Conservation (phyloP, 2,329 filamentous ascomycete species). For the Aureobasidium musti region DNA sequence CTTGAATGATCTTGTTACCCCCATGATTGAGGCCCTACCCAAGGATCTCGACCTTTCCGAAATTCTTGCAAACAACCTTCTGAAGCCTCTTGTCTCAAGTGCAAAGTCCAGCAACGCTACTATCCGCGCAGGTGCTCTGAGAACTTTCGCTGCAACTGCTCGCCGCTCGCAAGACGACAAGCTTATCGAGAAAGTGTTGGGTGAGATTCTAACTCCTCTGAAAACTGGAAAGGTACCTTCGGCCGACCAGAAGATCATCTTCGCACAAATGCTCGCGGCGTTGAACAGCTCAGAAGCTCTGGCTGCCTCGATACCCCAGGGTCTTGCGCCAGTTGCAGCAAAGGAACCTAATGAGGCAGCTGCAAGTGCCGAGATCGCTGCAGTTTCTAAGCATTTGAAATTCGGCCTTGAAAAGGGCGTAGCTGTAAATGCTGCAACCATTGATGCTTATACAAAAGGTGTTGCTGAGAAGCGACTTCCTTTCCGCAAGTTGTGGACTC, state of each 20-base stretch:
- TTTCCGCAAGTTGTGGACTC: conserved; percentile 76
- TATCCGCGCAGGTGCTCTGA: conserved; percentile 74
- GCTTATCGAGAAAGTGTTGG: conserved; percentile 66
- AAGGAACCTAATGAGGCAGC: conserved; percentile 92
- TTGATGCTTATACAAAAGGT: conserved; percentile 77
- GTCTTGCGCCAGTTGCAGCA: conserved; percentile 66
- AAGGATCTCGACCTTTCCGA: conserved; percentile 73
- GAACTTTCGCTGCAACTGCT: conserved; percentile 72
- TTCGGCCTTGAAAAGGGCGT: conserved; percentile 63
- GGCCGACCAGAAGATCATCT: conserved; percentile 78
- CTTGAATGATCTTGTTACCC: conserved; percentile 73
- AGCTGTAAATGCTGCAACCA: conserved; percentile 64
- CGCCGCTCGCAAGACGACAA: conserved; percentile 60
- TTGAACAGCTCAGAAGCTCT: conserved; percentile 63
- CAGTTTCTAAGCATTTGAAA: conserved; percentile 66
- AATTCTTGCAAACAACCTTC: conserved; percentile 67
- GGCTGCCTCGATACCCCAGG: conserved; percentile 66
- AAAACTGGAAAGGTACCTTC: conserved; percentile 81
- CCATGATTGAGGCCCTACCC: conserved; percentile 71
- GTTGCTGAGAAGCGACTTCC: conserved; percentile 80
- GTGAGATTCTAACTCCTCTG: conserved; percentile 76
- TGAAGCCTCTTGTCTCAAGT: conserved; percentile 87
- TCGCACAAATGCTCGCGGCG: conserved; percentile 75
- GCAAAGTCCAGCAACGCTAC: conserved; percentile 82
- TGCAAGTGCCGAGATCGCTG: conserved; percentile 70